phyloP scores from a whole-genome alignment of 768 basidiomycete species.

The Dioszegia crocea region DNA sequence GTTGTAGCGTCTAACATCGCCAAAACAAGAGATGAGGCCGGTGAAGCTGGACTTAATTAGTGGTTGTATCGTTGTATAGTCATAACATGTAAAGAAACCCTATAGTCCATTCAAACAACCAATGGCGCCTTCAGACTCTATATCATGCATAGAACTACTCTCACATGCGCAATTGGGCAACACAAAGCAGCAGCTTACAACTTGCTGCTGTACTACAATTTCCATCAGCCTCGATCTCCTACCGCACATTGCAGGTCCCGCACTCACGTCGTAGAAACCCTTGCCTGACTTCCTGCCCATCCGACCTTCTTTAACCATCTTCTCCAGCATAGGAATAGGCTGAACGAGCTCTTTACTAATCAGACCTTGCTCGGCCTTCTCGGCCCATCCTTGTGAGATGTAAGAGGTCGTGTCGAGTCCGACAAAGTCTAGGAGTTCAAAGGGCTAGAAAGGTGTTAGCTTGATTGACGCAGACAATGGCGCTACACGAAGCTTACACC shows the following conservation, averaged over 20 bases:
- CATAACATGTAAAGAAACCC: too few relatives aligned
- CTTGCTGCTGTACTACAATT: neutral
- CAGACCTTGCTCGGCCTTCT: conserved; percentile 47
- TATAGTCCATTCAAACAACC: too few relatives aligned
- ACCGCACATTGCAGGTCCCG: neutral
- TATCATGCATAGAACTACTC: neutral
- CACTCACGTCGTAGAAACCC: conserved; percentile 52
- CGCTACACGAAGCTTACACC: conserved; percentile 31
- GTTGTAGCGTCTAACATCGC: too few relatives aligned
- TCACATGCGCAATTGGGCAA: neutral
- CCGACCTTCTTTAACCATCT: conserved; percentile 51
- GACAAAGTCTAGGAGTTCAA: conserved; percentile 51
- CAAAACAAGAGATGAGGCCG: too few relatives aligned
- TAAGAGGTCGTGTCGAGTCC: conserved; percentile 51
- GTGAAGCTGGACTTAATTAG: too few relatives aligned
- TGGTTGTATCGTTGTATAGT: too few relatives aligned
- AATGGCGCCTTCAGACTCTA: too few relatives aligned
- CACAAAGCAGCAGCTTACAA: neutral
- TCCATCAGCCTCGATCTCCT: too few relatives aligned
- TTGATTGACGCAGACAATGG: neutral
- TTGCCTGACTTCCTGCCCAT: conserved; percentile 52
- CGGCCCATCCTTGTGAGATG: conserved; percentile 52
- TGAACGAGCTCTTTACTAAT: conserved; percentile 46
- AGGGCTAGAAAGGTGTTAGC: conserved; percentile 32
- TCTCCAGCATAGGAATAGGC: conserved; percentile 48